phyloP scores from a whole-genome alignment of 257 asterid species.

The Lycium ferocissimum region DNA sequence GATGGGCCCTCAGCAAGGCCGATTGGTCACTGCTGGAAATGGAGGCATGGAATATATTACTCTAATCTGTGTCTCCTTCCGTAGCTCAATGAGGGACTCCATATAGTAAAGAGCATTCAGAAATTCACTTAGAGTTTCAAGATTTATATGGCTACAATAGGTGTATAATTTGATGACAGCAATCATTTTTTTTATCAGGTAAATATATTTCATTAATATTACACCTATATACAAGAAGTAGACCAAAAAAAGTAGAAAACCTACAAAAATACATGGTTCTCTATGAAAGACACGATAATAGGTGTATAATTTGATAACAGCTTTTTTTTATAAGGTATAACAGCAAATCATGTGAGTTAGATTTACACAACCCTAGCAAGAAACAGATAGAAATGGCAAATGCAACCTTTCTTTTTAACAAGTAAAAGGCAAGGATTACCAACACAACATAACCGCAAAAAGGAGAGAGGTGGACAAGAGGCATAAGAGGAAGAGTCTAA shows the following conservation, averaged over 20 bases:
- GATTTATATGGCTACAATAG: neutral
- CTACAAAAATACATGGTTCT: slow-evolving; percentile 1
- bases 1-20: neutral
- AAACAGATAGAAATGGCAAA: slow-evolving; percentile 13
- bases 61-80: neutral
- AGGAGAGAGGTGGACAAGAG: neutral
- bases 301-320: neutral
- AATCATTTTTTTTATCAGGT: neutral
- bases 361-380: slow-evolving; percentile 8
- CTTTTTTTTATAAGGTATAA: neutral
- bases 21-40: slow-evolving; percentile 18
- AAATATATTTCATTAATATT: neutral
- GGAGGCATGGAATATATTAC: slow-evolving; percentile 1
- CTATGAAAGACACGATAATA: neutral
- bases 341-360: neutral
- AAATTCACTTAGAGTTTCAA: neutral
- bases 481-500: slow-evolving; percentile 22
- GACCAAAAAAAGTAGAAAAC: neutral
- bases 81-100: slow-evolving; percentile 1
- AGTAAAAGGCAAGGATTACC: neutral
- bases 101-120: slow-evolving; percentile 7
- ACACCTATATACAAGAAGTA: neutral
- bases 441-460: slow-evolving; percentile 19
- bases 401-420: neutral
- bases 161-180: slow-evolving; percentile 12